Conservation (phyloP, 2,329 filamentous ascomycete species). For the Trichophyton verrucosum region DNA sequence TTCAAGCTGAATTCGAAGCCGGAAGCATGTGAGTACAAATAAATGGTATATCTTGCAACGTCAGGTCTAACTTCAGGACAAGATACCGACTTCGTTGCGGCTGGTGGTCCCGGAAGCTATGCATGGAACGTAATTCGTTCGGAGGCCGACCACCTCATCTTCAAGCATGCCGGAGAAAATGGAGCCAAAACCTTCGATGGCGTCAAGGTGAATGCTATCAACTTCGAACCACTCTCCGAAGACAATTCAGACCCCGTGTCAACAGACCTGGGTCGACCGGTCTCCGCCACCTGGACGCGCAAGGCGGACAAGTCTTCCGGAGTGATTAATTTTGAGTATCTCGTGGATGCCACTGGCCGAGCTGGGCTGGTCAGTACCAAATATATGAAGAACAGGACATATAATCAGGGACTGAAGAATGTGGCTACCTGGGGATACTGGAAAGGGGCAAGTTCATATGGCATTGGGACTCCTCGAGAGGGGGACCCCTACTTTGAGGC, state of each 20-base stretch:
- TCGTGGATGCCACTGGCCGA: constrained; percentile 40
- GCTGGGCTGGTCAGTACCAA: constrained; percentile 36
- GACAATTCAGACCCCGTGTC: neutral
- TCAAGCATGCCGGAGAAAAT: constrained; percentile 30
- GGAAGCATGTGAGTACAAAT: constrained; percentile 22
- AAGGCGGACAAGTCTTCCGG: neutral
- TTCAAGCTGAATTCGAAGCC: constrained; percentile 30
- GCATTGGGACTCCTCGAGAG: constrained; percentile 25
- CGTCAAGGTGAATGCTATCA: constrained; percentile 26
- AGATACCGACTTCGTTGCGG: constrained; percentile 35
- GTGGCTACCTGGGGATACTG: constrained; percentile 41
- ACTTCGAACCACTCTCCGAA: neutral
- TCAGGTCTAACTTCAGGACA: neutral
- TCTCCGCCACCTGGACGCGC: constrained; percentile 6
- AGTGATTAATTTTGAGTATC: constrained; percentile 31
- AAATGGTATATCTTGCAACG: neutral
- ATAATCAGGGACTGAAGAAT: constrained; percentile 40
- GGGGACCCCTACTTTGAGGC: constrained; percentile 36
- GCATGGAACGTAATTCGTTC: constrained; percentile 39
- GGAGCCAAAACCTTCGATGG: constrained; percentile 34
- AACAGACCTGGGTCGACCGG: neutral
- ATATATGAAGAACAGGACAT: constrained; percentile 38
- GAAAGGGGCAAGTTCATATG: constrained; percentile 26
- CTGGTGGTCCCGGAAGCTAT: constrained; percentile 27
- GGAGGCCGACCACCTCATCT: constrained; percentile 36